phyloP scores from a whole-genome alignment of 768 basidiomycete genomes.

The Scleroderma citrinum region DNA sequence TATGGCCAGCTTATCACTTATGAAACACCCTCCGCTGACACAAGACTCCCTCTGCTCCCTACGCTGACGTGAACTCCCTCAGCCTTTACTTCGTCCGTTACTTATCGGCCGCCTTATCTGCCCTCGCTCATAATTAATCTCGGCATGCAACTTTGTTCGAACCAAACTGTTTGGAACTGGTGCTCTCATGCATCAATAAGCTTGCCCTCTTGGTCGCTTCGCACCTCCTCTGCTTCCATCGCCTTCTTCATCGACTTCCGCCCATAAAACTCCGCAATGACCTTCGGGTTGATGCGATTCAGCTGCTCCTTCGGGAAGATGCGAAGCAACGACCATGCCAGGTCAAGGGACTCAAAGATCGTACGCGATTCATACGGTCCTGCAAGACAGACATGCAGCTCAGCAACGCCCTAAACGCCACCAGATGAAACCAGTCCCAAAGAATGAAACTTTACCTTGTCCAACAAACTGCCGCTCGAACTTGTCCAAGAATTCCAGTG shows the following conservation, averaged over 20 bases:
- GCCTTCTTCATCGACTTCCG: constrained; percentile 72
- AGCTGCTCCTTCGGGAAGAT: constrained; percentile 99
- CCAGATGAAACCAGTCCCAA: constrained; percentile 6
- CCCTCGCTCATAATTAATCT: not conserved
- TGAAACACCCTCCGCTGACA: not conserved
- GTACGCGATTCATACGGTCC: constrained; percentile 93
- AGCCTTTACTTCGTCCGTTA: no score
- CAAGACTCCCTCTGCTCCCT: no score
- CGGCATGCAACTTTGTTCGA: not conserved
- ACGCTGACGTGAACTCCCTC: no score
- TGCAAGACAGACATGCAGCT: constrained; percentile 24
- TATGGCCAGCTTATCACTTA: not conserved
- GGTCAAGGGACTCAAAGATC: constrained; percentile 94
- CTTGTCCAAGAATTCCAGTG: constrained; percentile 94
- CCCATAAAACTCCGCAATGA: constrained; percentile 88
- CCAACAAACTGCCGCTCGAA: constrained; percentile 97
- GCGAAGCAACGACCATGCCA: constrained; percentile 93
- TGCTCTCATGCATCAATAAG: constrained; percentile 59
- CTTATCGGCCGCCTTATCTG: not conserved
- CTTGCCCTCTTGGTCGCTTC: constrained; percentile 38
- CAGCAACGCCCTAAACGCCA: constrained; percentile 5
- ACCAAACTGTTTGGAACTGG: not conserved
- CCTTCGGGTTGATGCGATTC: constrained; percentile 96
- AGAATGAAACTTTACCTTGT: constrained; percentile 57
- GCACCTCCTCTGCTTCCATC: constrained; percentile 40